Base-by-base conservation (phyloP, 208 protist species). In the Strigomonas oncopelti region DNA sequence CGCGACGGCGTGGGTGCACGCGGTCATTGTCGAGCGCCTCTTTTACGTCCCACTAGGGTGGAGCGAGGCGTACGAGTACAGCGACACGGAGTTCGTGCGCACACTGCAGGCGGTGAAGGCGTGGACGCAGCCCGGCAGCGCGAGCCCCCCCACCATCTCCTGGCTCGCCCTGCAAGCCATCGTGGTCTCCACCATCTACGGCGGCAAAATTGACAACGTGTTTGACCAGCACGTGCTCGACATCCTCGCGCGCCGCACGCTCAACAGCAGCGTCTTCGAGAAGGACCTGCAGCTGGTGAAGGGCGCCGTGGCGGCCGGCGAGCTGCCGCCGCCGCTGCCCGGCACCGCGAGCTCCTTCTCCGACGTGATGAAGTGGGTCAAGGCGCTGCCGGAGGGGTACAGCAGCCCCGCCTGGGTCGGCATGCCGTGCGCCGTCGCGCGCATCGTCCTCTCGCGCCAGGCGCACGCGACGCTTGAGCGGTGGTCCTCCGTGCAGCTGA, bases 61-160 rank as follows among this genome's bases (percentile, higher is more conserved):
- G 98, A 94, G 87, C 27, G 97, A 99, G 83, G 61, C 60, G 5
- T 99, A 99, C 85, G 98, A 99, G 81, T 99, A 99, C 83, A 98
- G 87, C 62, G 97, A 99, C 45, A 90, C 90, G 14, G 98, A 99
- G 79, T 91, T 98, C 48, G 79, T 86, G 38, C 93, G 90, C 46
- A 93, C 98, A 8, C 56, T 98, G 14, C 85, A 96, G 32, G 87
- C 94, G 8, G 78, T 99, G 27, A 88, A 97, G 62, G 78, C 84
- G 27, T 99, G 97, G 97, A 67, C 69, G 27, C 28, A 46, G 7
- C 25, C 66, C 95, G 31, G n/a, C 55, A 57, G 8, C 54, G 61
- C 65, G 69, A 59, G 77, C 34, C 81, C 83, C 34, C 83, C 86
- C 13, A 55, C 74, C 20, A 85, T 99, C 22, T 91, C 96, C 45